A percentile compares a stretch with the other conserved stretches of the same genome.
Conservation (phyloP, 2,329 filamentous ascomycete genomes). For the Pestalotiopsis sp. region DNA sequence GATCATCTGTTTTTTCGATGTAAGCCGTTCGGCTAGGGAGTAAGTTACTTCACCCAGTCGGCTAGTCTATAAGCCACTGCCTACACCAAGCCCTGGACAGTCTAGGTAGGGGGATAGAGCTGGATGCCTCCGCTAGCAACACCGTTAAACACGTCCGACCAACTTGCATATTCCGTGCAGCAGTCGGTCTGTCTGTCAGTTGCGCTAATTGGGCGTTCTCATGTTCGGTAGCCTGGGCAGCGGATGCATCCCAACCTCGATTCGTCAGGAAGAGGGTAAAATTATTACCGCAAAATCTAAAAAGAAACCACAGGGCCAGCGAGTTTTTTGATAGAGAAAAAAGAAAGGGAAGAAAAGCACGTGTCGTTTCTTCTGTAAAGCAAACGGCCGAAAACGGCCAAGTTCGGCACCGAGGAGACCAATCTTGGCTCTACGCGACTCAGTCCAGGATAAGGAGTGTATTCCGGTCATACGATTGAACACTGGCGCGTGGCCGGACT, state of each 20-base stretch:
- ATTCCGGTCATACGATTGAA: background rate
- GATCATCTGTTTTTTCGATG: background rate
- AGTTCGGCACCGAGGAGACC: background rate
- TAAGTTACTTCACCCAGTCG: background rate
- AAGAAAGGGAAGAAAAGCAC: background rate
- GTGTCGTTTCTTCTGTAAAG: background rate
- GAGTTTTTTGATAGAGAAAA: background rate
- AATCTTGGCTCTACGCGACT: background rate
- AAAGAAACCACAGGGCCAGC: background rate
- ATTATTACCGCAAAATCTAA: background rate
- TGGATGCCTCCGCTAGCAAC: background rate
- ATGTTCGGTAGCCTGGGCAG: background rate
- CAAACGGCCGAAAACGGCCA: background rate
- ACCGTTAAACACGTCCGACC: background rate
- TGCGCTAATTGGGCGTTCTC: background rate
- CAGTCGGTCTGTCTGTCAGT: background rate
- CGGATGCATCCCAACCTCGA: background rate
- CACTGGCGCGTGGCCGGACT: background rate
- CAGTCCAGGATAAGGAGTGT: background rate
- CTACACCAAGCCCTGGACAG: too few species aligned
- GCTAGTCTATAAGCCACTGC: background rate
- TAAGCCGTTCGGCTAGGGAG: background rate
- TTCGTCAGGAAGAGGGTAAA: background rate
- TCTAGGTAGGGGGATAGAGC: background rate
- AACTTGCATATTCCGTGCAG: background rate